These are phyloP conservation scores for Polytrichum commune DNA, from an alignment of 225 moss, liverwort and hornwort genomes.

Conservation along the genomic window DNA sequence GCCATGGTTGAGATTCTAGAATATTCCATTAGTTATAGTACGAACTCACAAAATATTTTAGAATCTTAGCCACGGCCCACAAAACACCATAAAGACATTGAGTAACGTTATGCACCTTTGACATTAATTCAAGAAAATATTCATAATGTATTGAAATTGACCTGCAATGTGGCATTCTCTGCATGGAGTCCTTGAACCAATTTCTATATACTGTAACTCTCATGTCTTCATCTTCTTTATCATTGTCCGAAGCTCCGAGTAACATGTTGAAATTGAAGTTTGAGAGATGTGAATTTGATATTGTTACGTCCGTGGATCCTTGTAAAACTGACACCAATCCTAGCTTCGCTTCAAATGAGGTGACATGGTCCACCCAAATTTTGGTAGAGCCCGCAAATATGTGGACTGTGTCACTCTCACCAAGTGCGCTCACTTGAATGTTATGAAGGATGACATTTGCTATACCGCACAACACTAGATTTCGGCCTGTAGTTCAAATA, in stretches of 20 bases:
- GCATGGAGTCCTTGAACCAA: conserved; percentile 93
- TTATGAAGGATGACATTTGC: conserved; percentile 80
- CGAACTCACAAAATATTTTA: no score
- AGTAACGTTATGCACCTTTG: no score
- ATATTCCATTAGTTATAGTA: no score
- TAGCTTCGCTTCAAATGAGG: conserved; percentile 73
- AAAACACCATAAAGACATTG: no score
- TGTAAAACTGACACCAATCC: conserved; percentile 77
- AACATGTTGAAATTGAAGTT: conserved; percentile 95
- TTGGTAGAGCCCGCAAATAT: conserved; percentile 55
- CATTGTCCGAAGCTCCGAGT: conserved; percentile 79
- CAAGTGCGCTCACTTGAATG: conserved; percentile 57
- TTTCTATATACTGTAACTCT: conserved; percentile 73
- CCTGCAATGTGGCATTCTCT: conserved; percentile 99
- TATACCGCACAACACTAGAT: conserved; percentile 34
- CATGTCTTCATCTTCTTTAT: conserved; percentile 67
- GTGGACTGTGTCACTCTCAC: conserved; percentile 84
- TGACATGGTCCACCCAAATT: conserved; percentile 87
- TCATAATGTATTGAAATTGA: neutral
- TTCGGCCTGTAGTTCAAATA: conserved; percentile 17
- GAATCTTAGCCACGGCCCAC: no score
- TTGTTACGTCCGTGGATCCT: conserved; percentile 88
- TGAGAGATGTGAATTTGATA: conserved; percentile 72
- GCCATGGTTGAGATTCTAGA: no score
- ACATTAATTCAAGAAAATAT: neutral